Conservation (phyloP, 306 rosid species). For the Cucumis melo region DNA sequence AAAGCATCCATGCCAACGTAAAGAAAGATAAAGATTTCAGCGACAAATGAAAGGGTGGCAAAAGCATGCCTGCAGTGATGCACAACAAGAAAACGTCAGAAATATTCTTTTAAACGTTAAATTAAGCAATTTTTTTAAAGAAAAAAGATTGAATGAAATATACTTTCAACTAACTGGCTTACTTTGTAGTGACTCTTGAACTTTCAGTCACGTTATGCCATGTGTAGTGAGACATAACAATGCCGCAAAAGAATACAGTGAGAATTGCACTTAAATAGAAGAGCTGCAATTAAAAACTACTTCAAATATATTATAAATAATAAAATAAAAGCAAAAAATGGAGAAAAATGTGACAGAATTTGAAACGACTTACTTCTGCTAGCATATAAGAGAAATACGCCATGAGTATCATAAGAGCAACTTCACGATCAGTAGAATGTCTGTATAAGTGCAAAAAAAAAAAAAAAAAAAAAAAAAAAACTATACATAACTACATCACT, state of each 20-base stretch:
- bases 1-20: constrained; percentile 98
- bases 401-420: constrained; percentile 96
- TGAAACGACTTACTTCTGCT: constrained; percentile 52
- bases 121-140: background rate
- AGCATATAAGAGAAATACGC: constrained; percentile 91
- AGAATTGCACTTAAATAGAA: constrained; percentile 84
- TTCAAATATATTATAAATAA: background rate
- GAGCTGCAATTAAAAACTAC: constrained; percentile 43
- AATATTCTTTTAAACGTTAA: background rate
- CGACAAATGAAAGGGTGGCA: constrained; percentile 78
- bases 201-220: constrained; percentile 97
- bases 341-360: background rate
- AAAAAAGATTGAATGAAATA: background rate
- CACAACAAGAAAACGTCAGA: constrained; percentile 6
- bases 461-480: background rate
- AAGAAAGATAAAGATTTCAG: constrained; percentile 88
- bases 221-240: constrained; percentile 98
- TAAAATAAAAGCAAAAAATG: background rate
- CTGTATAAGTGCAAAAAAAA: constrained; percentile 19
- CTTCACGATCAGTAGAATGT: constrained; percentile 92
- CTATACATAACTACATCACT: background rate
- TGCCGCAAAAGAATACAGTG: constrained; percentile 95
- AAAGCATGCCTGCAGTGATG: constrained; percentile 67
- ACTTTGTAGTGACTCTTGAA: constrained; percentile 97
- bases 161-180: constrained; percentile 13